A percentile compares a stretch with the other conserved stretches of the same genome.
Conservation (phyloP, 192 early-diverging fungal species). For the Podila clonocystis region DNA sequence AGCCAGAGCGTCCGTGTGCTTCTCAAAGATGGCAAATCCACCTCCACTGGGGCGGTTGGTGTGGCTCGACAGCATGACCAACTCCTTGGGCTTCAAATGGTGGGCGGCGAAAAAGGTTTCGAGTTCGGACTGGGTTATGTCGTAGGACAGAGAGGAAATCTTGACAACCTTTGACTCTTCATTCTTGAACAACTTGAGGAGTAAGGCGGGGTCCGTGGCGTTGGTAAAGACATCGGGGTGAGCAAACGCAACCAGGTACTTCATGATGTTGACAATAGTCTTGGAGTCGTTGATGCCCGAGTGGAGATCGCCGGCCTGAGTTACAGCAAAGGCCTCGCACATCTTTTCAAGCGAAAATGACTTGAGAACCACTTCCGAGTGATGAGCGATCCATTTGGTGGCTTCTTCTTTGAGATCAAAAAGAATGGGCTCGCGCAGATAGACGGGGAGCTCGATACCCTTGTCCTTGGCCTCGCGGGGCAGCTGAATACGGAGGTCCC, state of each 20-base stretch:
- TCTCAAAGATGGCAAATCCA: conserved; percentile 71
- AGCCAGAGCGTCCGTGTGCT: conserved; percentile 71
- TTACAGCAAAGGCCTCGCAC: conserved; percentile 64
- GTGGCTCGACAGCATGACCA: conserved; percentile 70
- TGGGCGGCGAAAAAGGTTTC: conserved; percentile 68
- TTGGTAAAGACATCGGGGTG: conserved; percentile 66
- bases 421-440: conserved; percentile 66
- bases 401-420: conserved; percentile 78
- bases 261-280: conserved; percentile 69
- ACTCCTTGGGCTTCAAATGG: conserved; percentile 60
- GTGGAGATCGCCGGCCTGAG: conserved; percentile 56
- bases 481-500: conserved; percentile 76
- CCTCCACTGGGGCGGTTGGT: conserved; percentile 69
- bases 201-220: conserved; percentile 71
- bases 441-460: conserved; percentile 62
- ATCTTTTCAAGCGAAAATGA: conserved; percentile 66
- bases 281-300: conserved; percentile 70
- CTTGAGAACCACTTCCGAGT: conserved; percentile 62
- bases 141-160: conserved; percentile 69
- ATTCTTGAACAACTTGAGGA: conserved; percentile 70
- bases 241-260: conserved; percentile 57
- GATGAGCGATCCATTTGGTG: conserved; percentile 68
- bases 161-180: conserved; percentile 71
- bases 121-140: conserved; percentile 67
- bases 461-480: conserved; percentile 74